Evolutionary conservation across 352 stramenopile genomes (phyloP).

Genomic region (Globisporangium cystogenes): DNA sequence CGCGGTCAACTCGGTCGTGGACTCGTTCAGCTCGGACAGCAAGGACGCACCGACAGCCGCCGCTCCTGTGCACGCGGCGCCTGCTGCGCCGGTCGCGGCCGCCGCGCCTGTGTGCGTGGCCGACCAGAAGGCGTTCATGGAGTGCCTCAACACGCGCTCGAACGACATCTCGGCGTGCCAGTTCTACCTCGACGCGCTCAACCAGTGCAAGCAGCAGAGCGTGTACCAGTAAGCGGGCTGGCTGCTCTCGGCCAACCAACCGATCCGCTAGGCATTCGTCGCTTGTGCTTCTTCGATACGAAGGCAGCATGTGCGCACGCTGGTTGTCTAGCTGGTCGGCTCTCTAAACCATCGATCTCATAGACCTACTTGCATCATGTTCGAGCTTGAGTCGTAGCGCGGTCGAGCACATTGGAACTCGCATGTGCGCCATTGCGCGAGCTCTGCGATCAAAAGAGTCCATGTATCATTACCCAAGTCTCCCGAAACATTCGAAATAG

Average conservation of each 20-base stretch:
- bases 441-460: too few species aligned
- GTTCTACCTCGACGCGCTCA: conserved; percentile 80
- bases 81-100: conserved; percentile 8
- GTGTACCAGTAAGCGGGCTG: conserved; percentile 33
- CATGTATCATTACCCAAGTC: too few species aligned
- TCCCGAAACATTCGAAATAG: too few species aligned
- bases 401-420: too few species aligned
- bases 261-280: too few species aligned
- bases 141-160: conserved; percentile 69
- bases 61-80: conserved; percentile 1
- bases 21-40: conserved; percentile 59
- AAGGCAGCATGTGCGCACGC: too few species aligned
- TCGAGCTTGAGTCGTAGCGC: too few species aligned
- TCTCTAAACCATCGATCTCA: too few species aligned
- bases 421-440: too few species aligned
- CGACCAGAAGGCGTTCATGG: conserved; percentile 74
- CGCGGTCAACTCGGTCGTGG: conserved; percentile 59
- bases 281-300: too few species aligned
- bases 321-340: too few species aligned
- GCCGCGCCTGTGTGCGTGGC: conserved; percentile 35
- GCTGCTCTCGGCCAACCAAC: not conserved
- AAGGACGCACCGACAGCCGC: conserved; percentile 15
- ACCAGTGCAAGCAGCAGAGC: conserved; percentile 80
- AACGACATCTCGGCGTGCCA: conserved; percentile 81
- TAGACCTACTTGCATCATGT: too few species aligned